A percentile compares a stretch with the other conserved stretches of the same genome.
phyloP scores from a whole-genome alignment of 148 eudicot genomes.

The Nepenthes gracilis region DNA sequence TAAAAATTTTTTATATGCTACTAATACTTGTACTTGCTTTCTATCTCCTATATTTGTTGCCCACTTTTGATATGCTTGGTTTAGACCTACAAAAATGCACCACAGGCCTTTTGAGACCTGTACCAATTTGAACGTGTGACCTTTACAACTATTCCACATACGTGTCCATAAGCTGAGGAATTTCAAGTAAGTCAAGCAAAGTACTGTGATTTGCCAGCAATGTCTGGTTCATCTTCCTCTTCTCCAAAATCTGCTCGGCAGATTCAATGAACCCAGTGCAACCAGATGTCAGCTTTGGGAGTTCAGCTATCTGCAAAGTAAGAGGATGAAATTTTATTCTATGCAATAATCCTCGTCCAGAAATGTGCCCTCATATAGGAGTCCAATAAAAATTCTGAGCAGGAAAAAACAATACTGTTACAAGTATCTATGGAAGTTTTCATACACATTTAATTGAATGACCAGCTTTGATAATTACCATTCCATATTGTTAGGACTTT shows the following conservation, averaged over 20 bases:
- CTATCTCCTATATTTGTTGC: too few species aligned
- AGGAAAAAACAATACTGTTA: too few species aligned
- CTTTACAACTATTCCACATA: constrained; percentile 24
- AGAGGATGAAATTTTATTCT: constrained; percentile 1
- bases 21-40: too few species aligned
- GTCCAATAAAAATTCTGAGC: too few species aligned
- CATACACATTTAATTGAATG: too few species aligned
- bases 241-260: constrained; percentile 80
- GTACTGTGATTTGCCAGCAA: constrained; percentile 87
- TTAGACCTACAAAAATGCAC: not conserved
- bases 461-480: too few species aligned
- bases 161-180: constrained; percentile 99
- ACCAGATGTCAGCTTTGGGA: constrained; percentile 90
- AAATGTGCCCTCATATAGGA: not conserved
- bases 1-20: too few species aligned
- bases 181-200: constrained; percentile 99
- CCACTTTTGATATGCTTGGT: too few species aligned
- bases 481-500: too few species aligned
- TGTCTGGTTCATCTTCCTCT: constrained; percentile 94
- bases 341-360: not conserved
- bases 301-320: constrained; percentile 67
- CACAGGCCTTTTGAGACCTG: not conserved
- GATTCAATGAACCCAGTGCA: constrained; percentile 90
- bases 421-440: too few species aligned
- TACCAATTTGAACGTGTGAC: not conserved